phyloP scores from a whole-genome alignment of 1,139 yeast species.

The Hyphopichia burtonii region DNA sequence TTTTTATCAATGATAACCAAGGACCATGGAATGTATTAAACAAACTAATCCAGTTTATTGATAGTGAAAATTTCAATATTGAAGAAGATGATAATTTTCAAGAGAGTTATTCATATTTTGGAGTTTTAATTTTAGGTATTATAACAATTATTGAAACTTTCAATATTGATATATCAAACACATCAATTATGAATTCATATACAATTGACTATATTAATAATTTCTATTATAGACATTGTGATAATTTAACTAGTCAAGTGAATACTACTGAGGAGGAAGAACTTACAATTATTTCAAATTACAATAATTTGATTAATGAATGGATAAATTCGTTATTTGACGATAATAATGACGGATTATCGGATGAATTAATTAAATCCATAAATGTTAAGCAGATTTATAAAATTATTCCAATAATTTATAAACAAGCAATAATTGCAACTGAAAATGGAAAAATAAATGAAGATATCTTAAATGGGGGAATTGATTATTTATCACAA shows the following conservation, averaged over 20 bases:
- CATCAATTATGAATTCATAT: constrained; percentile 30
- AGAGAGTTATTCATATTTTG: constrained; percentile 68
- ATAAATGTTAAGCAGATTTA: constrained; percentile 69
- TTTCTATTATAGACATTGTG: constrained; percentile 33
- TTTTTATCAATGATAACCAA: constrained; percentile 27
- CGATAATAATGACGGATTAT: constrained; percentile 69
- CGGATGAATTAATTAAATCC: constrained; percentile 74
- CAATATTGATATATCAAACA: constrained; percentile 32
- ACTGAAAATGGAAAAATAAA: constrained; percentile 51
- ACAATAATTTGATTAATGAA: constrained; percentile 54
- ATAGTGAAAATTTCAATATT: constrained; percentile 29
- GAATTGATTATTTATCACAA: constrained; percentile 47
- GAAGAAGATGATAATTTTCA: constrained; percentile 59
- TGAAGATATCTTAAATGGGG: constrained; percentile 33
- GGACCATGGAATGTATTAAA: constrained; percentile 25
- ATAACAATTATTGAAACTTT: constrained; percentile 46
- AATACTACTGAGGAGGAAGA: constrained; percentile 25
- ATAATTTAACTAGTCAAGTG: constrained; percentile 22
- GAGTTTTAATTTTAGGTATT: constrained; percentile 53
- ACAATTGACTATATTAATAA: constrained; percentile 33
- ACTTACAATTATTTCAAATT: constrained; percentile 30
- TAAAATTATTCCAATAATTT: constrained; percentile 66
- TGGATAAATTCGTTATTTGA: constrained; percentile 86
- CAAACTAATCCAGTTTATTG: constrained; percentile 33
- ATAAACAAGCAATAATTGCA: constrained; percentile 71